Conservation (phyloP, 768 basidiomycete species). For the Boletus pseudopeckii region DNA sequence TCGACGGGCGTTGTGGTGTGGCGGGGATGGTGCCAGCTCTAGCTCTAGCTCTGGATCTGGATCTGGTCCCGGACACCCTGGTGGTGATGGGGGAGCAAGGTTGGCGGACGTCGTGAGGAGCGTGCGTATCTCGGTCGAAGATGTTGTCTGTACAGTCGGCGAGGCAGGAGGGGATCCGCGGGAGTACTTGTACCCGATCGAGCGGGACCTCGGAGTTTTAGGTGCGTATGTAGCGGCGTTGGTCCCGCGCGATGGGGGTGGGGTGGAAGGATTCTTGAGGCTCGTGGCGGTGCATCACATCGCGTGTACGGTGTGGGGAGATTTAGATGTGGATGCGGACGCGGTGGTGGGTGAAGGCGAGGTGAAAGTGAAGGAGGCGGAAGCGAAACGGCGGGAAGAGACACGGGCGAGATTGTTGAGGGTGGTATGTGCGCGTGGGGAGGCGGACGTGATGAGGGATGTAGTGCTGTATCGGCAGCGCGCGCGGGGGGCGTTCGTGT, state of each 20-base stretch:
- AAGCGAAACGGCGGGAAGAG: constrained; percentile 32
- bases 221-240: constrained; percentile 56
- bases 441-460: constrained; percentile 44
- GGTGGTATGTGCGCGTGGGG: constrained; percentile 50
- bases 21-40: constrained; percentile 43
- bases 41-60: neutral
- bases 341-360: constrained; percentile 6
- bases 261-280: constrained; percentile 55
- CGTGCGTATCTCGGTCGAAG: constrained; percentile 48
- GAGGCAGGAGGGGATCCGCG: constrained; percentile 35
- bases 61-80: neutral
- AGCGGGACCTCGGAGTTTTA: constrained; percentile 58
- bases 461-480: constrained; percentile 58
- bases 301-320: constrained; percentile 71
- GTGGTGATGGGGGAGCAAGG: neutral
- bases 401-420: constrained; percentile 45
- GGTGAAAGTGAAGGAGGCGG: constrained; percentile 13
- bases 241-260: constrained; percentile 29
- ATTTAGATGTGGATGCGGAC: constrained; percentile 20
- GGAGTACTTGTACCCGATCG: constrained; percentile 72
- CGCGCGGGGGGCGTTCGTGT: constrained; percentile 31
- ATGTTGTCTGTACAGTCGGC: constrained; percentile 38
- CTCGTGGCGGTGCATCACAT: constrained; percentile 77
- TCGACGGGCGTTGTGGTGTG: constrained; percentile 79
- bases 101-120: constrained; percentile 42